Percentiles rank a stretch among this genome's conserved stretches.
These are phyloP conservation scores for Paxillus involutus DNA, from an alignment of 768 basidiomycete genomes.

Conservation along the genomic window DNA sequence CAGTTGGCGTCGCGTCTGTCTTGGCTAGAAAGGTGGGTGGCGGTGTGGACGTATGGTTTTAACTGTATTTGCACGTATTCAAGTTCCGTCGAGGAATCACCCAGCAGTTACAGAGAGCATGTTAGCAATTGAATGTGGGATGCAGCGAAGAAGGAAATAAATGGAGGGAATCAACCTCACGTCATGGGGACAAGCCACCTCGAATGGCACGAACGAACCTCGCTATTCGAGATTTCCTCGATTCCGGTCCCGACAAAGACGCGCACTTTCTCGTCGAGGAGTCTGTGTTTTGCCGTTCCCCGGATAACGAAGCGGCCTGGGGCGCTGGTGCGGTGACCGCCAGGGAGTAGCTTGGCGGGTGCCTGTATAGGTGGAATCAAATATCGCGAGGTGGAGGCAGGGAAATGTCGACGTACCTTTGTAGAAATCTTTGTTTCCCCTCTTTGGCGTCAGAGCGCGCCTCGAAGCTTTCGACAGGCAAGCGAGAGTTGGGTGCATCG, in stretches of 20 bases:
- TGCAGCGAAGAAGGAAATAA: too few species aligned
- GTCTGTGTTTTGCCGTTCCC: conserved; percentile 77
- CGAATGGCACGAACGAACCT: conserved; percentile 39
- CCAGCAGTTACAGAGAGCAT: too few species aligned
- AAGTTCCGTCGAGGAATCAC: not conserved
- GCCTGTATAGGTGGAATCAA: conserved; percentile 41
- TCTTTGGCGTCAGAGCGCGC: conserved; percentile 77
- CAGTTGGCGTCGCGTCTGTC: conserved; percentile 26
- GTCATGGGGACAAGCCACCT: not conserved
- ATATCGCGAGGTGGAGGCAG: not conserved
- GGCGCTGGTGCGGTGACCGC: conserved; percentile 84
- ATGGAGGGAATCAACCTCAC: not conserved
- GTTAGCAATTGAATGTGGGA: too few species aligned
- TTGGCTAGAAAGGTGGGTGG: conserved; percentile 18
- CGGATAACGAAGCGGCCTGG: conserved; percentile 81
- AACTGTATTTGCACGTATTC: conserved; percentile 11
- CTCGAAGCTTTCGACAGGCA: conserved; percentile 83
- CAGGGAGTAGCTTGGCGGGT: conserved; percentile 79
- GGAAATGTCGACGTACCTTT: conserved; percentile 60
- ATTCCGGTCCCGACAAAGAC: conserved; percentile 79
- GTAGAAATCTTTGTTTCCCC: conserved; percentile 95
- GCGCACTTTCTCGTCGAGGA: conserved; percentile 81
- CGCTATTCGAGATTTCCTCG: conserved; percentile 54
- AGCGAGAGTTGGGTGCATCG: conserved; percentile 70
- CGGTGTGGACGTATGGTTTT: conserved; percentile 29